Evolutionary conservation across 176 grass and related monocot genomes (phyloP).

Genomic region (Pontederia paniculata): DNA sequence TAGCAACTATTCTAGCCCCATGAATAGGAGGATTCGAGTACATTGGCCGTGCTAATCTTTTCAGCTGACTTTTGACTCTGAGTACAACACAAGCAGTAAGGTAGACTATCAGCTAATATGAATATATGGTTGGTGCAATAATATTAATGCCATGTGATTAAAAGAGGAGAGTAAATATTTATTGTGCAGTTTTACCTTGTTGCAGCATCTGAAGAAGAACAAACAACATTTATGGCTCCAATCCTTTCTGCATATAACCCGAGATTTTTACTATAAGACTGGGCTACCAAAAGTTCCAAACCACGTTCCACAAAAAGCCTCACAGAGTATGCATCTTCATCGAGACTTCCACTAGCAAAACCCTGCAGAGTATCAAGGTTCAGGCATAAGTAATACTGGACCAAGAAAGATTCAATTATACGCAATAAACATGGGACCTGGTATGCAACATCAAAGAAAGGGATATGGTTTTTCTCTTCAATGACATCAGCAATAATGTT

Average conservation of each 20-base stretch:
- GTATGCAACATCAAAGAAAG: slow-evolving; percentile 99
- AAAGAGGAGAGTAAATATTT: no score
- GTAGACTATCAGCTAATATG: no score
- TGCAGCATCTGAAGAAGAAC: slow-evolving; percentile 62
- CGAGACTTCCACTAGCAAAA: slow-evolving; percentile 96
- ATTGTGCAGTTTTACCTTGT: slow-evolving; percentile 29
- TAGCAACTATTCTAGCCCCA: slow-evolving; percentile 83
- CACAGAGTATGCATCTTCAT: slow-evolving; percentile 83
- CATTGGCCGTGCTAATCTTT: slow-evolving; percentile 85
- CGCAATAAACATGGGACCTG: slow-evolving; percentile 32
- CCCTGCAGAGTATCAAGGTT: slow-evolving; percentile 43
- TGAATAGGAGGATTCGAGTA: slow-evolving; percentile 91
- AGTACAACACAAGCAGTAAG: background rate
- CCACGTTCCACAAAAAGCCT: slow-evolving; percentile 83
- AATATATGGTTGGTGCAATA: no score
- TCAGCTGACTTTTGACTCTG: slow-evolving; percentile 97
- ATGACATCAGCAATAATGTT: slow-evolving; percentile 74
- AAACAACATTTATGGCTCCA: slow-evolving; percentile 83
- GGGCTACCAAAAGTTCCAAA: slow-evolving; percentile 84
- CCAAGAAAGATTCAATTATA: background rate
- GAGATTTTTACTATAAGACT: slow-evolving; percentile 96
- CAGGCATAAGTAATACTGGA: slow-evolving; percentile 7
- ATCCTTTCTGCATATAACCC: slow-evolving; percentile 91
- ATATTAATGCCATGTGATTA: no score
- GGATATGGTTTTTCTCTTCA: slow-evolving; percentile 79